Percentiles rank a stretch among this genome's conserved stretches.
Evolutionary conservation across 495 filamentous ascomycete genomes (phyloP).

Genomic region (Xylaria bambusicola): DNA sequence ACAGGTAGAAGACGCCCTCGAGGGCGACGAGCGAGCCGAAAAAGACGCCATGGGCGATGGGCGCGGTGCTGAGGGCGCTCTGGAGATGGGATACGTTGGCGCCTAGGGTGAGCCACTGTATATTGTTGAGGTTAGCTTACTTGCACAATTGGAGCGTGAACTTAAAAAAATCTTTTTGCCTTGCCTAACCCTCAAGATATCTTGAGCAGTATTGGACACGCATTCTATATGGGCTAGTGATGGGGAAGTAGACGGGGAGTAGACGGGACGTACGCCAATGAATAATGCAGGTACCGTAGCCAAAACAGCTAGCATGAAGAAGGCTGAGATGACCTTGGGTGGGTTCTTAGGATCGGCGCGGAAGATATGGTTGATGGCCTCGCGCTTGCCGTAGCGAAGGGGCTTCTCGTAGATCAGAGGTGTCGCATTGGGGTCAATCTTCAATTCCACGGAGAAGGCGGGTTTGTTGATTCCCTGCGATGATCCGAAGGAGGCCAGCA

Average conservation of each 20-base stretch:
- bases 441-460: conserved; percentile 60
- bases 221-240: too few relatives aligned
- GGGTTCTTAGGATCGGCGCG: conserved; percentile 74
- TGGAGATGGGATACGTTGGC: conserved; percentile 81
- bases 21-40: conserved; percentile 80
- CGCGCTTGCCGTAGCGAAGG: conserved; percentile 75
- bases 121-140: conserved; percentile 16
- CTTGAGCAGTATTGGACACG: too few relatives aligned
- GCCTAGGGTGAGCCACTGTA: conserved; percentile 76
- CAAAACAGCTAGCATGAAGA: conserved; percentile 72
- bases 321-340: conserved; percentile 75
- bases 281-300: conserved; percentile 72
- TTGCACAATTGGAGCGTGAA: not conserved
- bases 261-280: conserved; percentile 58
- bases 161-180: too few relatives aligned
- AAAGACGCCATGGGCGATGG: conserved; percentile 77
- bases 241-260: not conserved
- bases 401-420: conserved; percentile 64
- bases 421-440: conserved; percentile 59
- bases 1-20: conserved; percentile 91
- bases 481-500: conserved; percentile 84
- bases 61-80: conserved; percentile 69
- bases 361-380: conserved; percentile 93
- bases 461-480: conserved; percentile 69
- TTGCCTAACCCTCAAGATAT: too few relatives aligned